Base-by-base conservation (phyloP, 345 rosid species). In the Eucalyptus shirleyi region DNA sequence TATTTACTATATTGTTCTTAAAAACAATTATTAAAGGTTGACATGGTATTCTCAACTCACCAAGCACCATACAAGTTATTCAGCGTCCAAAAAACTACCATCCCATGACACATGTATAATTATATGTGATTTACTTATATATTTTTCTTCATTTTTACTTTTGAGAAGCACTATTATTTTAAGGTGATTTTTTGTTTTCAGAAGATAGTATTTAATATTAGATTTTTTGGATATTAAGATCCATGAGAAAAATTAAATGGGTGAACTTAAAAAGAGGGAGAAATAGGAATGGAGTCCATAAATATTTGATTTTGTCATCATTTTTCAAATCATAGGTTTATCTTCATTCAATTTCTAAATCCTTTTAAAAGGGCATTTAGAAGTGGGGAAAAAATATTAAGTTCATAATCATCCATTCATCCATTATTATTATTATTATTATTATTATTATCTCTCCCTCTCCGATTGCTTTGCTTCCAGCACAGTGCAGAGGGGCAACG, bases 41-140 rank as follows among this genome's bases (percentile, higher is more conserved):
- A 53, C 26, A 19, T 7, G 26, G 26, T 19, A 53, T 21, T 53
- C 26, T 53, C 11, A 0, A 53, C 59, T 19, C 59, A 53, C 11
- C 0, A 0, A 53, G 59, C 24, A 53, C 11, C 0, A 0, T 8
- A 53, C 26, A 53, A 53, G 26, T 2, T 53, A 53, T 53, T 53
- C 2, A 0, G 11, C 1, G 1, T 53, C 26, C 11, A 53, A 53
- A 0, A 0, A 53, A 0, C 0, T 19, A 0, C 2, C 59, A 0
- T 19, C 59, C 24, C 59, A 53, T 19, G 59, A 53, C 5, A 53
- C 24, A 1, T 19, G 59, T 0, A 53, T 19, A 53, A 53, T 53
- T 19, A 53, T 19, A 19, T 19, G 5, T 19, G 59, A 53, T 53
- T 53, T 53, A 19, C 11, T 53, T 53, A 53, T 19, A 53, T 53